These are phyloP conservation scores for Talaromyces nanjingensis DNA, from an alignment of 495 filamentous ascomycete genomes.

Conservation along the genomic window DNA sequence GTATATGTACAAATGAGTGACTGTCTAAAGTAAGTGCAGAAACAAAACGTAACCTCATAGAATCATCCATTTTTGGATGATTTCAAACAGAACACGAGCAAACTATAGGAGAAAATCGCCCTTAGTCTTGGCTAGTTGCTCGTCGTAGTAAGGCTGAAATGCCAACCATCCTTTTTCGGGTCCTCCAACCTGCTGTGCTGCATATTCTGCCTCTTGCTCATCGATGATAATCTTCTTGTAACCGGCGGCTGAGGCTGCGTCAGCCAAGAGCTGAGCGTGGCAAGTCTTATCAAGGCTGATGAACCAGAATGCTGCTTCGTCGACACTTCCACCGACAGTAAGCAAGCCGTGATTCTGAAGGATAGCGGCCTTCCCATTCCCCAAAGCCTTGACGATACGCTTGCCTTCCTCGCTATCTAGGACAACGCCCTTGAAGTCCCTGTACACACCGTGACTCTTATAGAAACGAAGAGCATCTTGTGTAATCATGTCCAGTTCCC, in stretches of 20 bases:
- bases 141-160: not conserved
- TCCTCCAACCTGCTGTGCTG: not conserved
- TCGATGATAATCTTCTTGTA: not conserved
- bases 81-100: not conserved
- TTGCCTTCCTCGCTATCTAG: not conserved
- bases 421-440: not conserved
- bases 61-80: not conserved
- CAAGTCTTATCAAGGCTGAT: not conserved
- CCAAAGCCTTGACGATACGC: not conserved
- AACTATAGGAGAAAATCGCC: not conserved
- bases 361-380: not conserved
- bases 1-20: not conserved
- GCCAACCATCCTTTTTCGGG: not conserved
- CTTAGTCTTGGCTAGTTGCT: not conserved
- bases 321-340: not conserved
- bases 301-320: not conserved
- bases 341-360: not conserved
- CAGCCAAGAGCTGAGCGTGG: not conserved
- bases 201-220: not conserved
- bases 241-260: not conserved
- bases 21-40: not conserved
- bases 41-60: not conserved
- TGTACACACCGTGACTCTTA: not conserved
- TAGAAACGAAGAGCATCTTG: not conserved
- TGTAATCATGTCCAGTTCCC: not conserved